Percentiles rank a stretch among this genome's conserved stretches.
Conservation (phyloP, 1,139 yeast species). For the Yamadazyma siamensis region DNA sequence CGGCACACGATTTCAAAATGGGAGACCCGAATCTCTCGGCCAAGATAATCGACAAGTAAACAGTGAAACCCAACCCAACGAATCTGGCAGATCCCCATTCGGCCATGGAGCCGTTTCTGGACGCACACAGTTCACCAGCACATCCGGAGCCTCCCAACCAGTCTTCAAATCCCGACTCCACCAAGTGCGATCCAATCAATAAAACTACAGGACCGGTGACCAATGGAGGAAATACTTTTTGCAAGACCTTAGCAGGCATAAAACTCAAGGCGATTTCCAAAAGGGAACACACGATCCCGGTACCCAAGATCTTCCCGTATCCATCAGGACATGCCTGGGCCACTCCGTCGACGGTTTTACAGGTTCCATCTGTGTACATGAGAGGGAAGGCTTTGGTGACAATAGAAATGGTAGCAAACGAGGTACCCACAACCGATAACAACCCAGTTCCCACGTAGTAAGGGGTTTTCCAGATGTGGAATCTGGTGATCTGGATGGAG, state of each 20-base stretch:
- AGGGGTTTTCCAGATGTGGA: slow-evolving; percentile 68
- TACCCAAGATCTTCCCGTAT: slow-evolving; percentile 80
- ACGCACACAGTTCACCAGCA: slow-evolving; percentile 25
- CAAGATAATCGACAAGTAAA: slow-evolving; percentile 65
- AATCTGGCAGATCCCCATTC: slow-evolving; percentile 86
- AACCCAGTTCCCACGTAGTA: slow-evolving; percentile 84
- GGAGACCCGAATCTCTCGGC: slow-evolving; percentile 93
- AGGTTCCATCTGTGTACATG: slow-evolving; percentile 72
- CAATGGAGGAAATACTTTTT: slow-evolving; percentile 76
- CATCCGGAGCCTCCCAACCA: slow-evolving; percentile 91
- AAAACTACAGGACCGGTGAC: slow-evolving; percentile 93
- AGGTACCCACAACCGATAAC: slow-evolving; percentile 84
- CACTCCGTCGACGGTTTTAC: slow-evolving; percentile 62
- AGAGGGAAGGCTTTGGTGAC: slow-evolving; percentile 72
- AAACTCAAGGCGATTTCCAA: slow-evolving; percentile 71
- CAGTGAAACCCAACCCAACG: slow-evolving; percentile 82
- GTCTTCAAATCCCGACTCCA: slow-evolving; percentile 70
- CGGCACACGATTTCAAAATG: slow-evolving; percentile 90
- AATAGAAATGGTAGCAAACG: slow-evolving; percentile 82
- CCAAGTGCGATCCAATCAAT: slow-evolving; percentile 69
- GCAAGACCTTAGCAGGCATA: slow-evolving; percentile 67
- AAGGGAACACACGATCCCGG: slow-evolving; percentile 73
- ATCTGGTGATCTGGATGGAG: slow-evolving; percentile 72
- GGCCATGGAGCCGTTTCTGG: slow-evolving; percentile 26
- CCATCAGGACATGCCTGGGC: slow-evolving; percentile 83